Evolutionary conservation across 2,329 filamentous ascomycete genomes (phyloP), one percentile per base, ranked within the genome.

Genomic region (Daldinia sp.): DNA sequence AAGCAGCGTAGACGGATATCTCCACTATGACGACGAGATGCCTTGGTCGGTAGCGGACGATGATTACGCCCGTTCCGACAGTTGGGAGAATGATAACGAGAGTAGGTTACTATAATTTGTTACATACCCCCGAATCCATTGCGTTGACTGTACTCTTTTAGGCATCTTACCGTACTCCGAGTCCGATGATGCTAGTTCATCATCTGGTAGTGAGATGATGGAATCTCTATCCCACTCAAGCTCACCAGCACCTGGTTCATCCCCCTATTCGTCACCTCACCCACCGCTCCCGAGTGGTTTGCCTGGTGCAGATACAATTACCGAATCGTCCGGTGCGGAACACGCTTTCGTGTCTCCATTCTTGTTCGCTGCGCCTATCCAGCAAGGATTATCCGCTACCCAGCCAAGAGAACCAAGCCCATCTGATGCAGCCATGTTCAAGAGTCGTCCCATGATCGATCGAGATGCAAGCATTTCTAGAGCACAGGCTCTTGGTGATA

Each of bases 401-500:
- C 61, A 58, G 15, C 41, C 53, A 19, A 58, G 71, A 52, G 61
- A 65, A 15, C 72, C 73, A 4, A 74, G 74, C 30, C 73, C 74
- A 4, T 75, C 74, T 3, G 73, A 74, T 61, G 72, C 72, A 25
- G 72, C 71, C 9, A 71, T 68, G 39, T 71, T 76, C 37, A 75
- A 74, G 17, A 71, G 76, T 23, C 66, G 52, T 6, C 74, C 77
- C 9, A 58, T 70, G 67, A 73, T 61, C 67, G 74, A 61, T 43
- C 74, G 53, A 70, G 52, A 3, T 17, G 52, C 64, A 29, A 67
- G 50, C 23, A 67, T 70, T 29, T 53, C 39, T 21, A 68, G 73
- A 71, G 74, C 73, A 13, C 72, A 76, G 35, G 50, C 68, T 5
- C 68, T 80, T 41, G 78, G 78, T 1, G 68, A 72, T 21, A 75